Percentiles rank a stretch among this genome's conserved stretches.
phyloP scores from a whole-genome alignment of 192 early-diverging fungal genomes.

The Dimargaris cristalligena region DNA sequence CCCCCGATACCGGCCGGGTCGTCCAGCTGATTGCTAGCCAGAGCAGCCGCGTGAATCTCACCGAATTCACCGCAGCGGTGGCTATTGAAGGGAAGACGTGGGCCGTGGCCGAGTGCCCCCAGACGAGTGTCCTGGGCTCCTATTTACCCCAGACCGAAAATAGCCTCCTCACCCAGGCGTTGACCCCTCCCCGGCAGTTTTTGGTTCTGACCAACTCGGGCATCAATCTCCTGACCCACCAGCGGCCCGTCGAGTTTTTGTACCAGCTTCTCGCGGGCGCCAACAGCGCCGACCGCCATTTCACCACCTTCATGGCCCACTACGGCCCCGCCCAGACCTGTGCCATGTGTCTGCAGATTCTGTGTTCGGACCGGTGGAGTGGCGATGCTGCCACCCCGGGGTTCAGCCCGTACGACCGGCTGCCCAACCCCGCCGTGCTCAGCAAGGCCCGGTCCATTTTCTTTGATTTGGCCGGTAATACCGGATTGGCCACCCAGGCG shows the following conservation, averaged over 20 bases:
- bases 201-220: conserved; percentile 65
- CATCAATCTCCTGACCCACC: conserved; percentile 43
- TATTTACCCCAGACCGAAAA: conserved; percentile 20
- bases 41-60: conserved; percentile 22
- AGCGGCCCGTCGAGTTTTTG: conserved; percentile 62
- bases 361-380: conserved; percentile 23
- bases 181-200: conserved; percentile 38
- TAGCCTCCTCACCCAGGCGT: conserved; percentile 45
- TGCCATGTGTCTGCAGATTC: conserved; percentile 71
- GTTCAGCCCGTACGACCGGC: too few species aligned
- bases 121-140: conserved; percentile 8
- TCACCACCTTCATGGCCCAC: conserved; percentile 30
- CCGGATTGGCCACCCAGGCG: not conserved
- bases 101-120: conserved; percentile 50
- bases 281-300: conserved; percentile 19
- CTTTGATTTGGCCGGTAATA: not conserved
- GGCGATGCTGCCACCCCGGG: not conserved
- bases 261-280: conserved; percentile 35
- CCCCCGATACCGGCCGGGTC: conserved; percentile 45
- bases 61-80: conserved; percentile 28
- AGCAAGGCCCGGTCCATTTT: not conserved
- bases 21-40: conserved; percentile 15
- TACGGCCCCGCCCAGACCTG: conserved; percentile 56
- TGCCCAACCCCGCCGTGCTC: not conserved
- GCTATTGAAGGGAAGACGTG: conserved; percentile 67